Evolutionary conservation across 2,329 filamentous ascomycete species (phyloP), one percentile per base, ranked within the genome.

Genomic region (Colletotrichum sp.): DNA sequence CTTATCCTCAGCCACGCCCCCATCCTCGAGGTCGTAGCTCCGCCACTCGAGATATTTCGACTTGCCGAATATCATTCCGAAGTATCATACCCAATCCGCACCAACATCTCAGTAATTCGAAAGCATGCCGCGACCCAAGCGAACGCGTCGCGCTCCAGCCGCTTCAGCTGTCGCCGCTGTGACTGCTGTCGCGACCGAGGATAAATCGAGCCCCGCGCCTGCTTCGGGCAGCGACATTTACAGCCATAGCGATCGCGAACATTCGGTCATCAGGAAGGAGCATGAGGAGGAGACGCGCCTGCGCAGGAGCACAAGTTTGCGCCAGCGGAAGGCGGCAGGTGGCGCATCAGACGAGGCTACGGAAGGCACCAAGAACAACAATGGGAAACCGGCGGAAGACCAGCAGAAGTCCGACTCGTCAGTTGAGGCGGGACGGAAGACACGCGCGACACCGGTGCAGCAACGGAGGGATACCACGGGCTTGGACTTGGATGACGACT

Each of bases 401-500:
- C 72, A 76, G n/a, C 81, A 82, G 18, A 81, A 81, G 60, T 82
- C 82, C 3, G 80, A 80, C 26, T 82, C 81, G 75, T 84, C 84
- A 8, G 79, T 86, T 18, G 86, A 87, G 76, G 76, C 83, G 52
- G 85, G 87, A 15, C 83, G 86, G 30, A 83, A 83, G 63, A 83
- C 81, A 10, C 80, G 81, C 32, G 80, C 79, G 16, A 85, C 84
- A 18, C 83, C 85, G 15, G 81, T 79, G n/a, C 80, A 81, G 68
- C 80, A 81, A 62, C 82, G 83, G 24, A 81, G 85, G 15, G 87
- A 90, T 65, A 86, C 84, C 5, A 89, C 88, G 1, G 89, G 89
- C 7, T 76, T 90, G 36, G 89, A 90, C 76, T 78, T 88, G 68
- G 89, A 90, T 72, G 86, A 87, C 68, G 85, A 87, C 39, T 82